Base-by-base conservation (phyloP, 2,329 filamentous ascomycete genomes). In the Cladosporium sp. region DNA sequence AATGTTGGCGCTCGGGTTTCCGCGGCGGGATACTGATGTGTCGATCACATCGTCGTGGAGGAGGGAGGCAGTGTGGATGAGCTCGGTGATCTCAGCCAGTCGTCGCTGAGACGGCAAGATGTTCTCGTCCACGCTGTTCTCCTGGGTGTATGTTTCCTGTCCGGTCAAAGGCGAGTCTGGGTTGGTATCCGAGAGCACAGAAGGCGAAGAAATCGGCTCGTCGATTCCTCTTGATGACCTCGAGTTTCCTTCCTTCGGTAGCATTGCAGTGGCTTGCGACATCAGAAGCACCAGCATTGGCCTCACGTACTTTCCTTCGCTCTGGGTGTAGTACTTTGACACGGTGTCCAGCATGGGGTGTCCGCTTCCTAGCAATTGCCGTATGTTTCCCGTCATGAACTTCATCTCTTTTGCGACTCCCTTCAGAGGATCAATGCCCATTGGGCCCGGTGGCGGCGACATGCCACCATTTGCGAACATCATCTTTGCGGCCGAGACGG, bases 31-130 rank as follows among this genome's bases (percentile, higher is more conserved):
- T 51, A 92, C 85, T 1, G 93, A 96, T 77, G 94, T 91, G 77
- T 99, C 95, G 75, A 99, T 97, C 34, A 99, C 95, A 80, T 99
- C 95, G 84, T 99, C 95, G 80, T 99, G 95, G 15, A 99, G 88
- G 21, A 99, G 86, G 1, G 94, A 98, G 0, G 95, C 93, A 0
- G 95, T 98, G 79, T 99, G 95, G 71, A 99, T 98, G 65, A 99
- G 85, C 80, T 99, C 95, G 2, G 94, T 95, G 74, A 99, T 98
- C 80, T 99, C 95, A 62, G 95, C 95, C 44, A 99, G 84, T 30
- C 95, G 89, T 70, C 94, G 86, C 77, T 99, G 95, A 21, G 92
- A 91, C n/a, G 95, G 94, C 24, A 98, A 87, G 71, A 99, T 95
- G 66, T 81, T 79, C 28, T 76, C 65, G 32, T 75, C 76, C 49